A percentile compares a stretch with the other conserved stretches of the same genome.
phyloP scores from a whole-genome alignment of 176 grass and related monocot species.

The Carex pumila region DNA sequence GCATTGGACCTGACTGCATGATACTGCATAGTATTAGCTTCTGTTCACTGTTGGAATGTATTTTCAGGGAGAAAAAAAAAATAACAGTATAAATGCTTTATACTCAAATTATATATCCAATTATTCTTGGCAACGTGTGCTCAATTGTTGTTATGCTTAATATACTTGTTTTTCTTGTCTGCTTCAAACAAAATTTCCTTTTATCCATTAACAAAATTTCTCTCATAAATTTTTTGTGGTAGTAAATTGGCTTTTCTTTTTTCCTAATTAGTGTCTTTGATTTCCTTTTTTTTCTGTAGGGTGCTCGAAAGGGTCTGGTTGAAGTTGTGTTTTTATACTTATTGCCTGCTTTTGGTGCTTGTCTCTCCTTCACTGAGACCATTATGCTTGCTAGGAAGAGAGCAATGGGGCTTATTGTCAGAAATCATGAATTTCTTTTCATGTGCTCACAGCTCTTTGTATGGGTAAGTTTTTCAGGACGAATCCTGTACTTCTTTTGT shows the following conservation, averaged over 20 bases:
- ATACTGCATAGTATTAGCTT: neutral
- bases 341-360: constrained; percentile 48
- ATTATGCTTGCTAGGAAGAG: constrained; percentile 37
- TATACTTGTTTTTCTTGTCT: neutral
- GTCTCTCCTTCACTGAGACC: constrained; percentile 41
- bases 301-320: constrained; percentile 24
- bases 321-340: constrained; percentile 42
- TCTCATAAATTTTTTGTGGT: neutral
- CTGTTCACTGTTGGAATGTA: neutral
- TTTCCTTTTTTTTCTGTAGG: constrained; percentile 15
- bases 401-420: constrained; percentile 26
- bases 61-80: neutral
- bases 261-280: neutral
- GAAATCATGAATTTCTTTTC: constrained; percentile 43
- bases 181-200: neutral
- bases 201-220: neutral
- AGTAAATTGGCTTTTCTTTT: neutral
- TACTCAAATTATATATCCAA: neutral
- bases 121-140: neutral
- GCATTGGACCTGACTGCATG: neutral
- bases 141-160: neutral
- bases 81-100: neutral
- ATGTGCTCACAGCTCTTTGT: constrained; percentile 45
- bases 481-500: neutral
- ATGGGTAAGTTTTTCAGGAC: constrained; percentile 51